Base-by-base conservation (phyloP, 2,329 filamentous ascomycete species). In the Hypoxylon sp. region DNA sequence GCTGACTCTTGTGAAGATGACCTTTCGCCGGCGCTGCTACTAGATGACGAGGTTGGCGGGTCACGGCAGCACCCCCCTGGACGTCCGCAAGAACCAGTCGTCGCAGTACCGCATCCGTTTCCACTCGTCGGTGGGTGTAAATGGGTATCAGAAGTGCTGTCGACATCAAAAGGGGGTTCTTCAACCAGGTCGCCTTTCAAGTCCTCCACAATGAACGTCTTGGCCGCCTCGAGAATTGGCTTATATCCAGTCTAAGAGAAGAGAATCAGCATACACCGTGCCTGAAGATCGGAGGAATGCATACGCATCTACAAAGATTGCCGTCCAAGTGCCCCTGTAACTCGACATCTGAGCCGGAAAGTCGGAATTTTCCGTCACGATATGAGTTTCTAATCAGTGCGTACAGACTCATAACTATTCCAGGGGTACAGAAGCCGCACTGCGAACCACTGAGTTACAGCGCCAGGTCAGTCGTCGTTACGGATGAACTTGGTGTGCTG, bases 341-440 rank as follows among this genome's bases (percentile, higher is more conserved):
- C 21, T 94, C 90, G 63, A 90, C 84, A 69, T 92, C 86, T 1
- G 87, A 87, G 0, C 46, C 41, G 2, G 60, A 60, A 92, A 92
- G 20, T 81, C 79, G 4, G 85, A 80, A 65, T 91, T 88, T 71
- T 97, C 97, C 63, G 18, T 62, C 56, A 31, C 21, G 58, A 23
- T 66, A 66, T 1, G 63, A 62, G 35, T 64, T 66, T 56, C 94
- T 84, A 27, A 98, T 80, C 31, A 97, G 81, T 5, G 94, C 93
- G 74, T 98, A 98, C 50, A 97, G 75, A 72, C 92, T 97, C 90
- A 97, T 97, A 60, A 97, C 92, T 69, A 98, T 97, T 4, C 93
- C 93, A 4, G 94, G 94, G 0, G 93, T 97, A 72, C 93, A 98
- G 77, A 98, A 98, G 0, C 92, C 82, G 54, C 82, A 98, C 74